Evolutionary conservation across 106 monocot genomes (phyloP).

Genomic region (Amphibolis antarctica): DNA sequence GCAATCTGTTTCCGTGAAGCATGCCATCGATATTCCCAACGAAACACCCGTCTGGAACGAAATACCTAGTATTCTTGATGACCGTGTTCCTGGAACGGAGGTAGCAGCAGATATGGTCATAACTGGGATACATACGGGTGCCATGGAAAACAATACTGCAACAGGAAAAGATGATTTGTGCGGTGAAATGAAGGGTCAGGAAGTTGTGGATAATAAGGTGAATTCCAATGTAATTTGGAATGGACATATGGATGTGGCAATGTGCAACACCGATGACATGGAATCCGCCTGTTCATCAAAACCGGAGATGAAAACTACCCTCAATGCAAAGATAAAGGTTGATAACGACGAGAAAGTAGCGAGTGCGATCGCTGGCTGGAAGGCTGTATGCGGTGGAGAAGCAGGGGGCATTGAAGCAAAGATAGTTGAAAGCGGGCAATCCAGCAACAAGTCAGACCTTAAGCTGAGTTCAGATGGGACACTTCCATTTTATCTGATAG

Average conservation of each 20-base stretch:
- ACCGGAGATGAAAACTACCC: slow-evolving; percentile 16
- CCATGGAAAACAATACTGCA: slow-evolving; percentile 7
- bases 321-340: slow-evolving; percentile 52
- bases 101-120: not conserved
- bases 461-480: slow-evolving; percentile 48
- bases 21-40: not conserved
- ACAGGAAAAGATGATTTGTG: slow-evolving; percentile 5
- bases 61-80: not conserved
- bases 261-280: slow-evolving; percentile 8
- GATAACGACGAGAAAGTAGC: slow-evolving; percentile 21
- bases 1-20: not conserved
- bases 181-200: slow-evolving; percentile 10
- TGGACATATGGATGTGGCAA: slow-evolving; percentile 6
- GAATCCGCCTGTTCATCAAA: slow-evolving; percentile 17
- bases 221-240: not conserved
- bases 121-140: slow-evolving; percentile 5
- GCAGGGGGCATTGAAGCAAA: not conserved
- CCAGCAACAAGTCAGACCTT: slow-evolving; percentile 45
- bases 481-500: slow-evolving; percentile 79
- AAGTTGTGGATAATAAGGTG: not conserved
- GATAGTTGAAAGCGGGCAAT: slow-evolving; percentile 3
- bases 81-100: not conserved
- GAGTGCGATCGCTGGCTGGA: slow-evolving; percentile 58
- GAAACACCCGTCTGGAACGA: slow-evolving; percentile 16
- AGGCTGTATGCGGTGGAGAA: slow-evolving; percentile 30